Evolutionary conservation across 345 rosid species (phyloP).

Genomic region (Angophora floribunda): DNA sequence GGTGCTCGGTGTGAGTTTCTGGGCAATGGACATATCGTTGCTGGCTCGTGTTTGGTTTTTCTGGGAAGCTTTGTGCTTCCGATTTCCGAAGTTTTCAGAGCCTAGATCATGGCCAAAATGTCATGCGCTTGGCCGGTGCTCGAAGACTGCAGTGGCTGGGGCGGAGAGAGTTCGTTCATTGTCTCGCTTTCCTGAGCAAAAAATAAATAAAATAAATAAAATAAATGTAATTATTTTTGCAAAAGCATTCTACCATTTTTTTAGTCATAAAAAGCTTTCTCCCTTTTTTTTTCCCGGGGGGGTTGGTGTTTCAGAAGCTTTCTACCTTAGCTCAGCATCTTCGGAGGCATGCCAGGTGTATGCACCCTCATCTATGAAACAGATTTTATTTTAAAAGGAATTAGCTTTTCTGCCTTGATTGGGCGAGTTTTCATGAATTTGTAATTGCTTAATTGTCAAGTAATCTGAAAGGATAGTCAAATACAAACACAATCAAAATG

Average conservation of each 20-base stretch:
- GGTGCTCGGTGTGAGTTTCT: not conserved
- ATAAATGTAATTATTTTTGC: not conserved
- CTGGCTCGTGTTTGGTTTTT: not conserved
- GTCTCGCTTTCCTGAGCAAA: not conserved
- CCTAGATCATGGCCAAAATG: not conserved
- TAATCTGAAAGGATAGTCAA: not conserved
- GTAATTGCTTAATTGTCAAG: not conserved
- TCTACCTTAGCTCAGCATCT: not conserved
- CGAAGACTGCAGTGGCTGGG: too few species aligned
- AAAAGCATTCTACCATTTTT: not conserved
- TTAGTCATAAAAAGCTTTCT: too few species aligned
- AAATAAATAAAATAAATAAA: not conserved
- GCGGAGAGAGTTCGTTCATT: too few species aligned
- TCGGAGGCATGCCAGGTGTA: not conserved
- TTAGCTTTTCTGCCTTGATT: not conserved
- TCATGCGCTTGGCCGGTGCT: not conserved
- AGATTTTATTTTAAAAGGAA: not conserved
- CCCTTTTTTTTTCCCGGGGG: too few species aligned
- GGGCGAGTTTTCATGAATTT: not conserved
- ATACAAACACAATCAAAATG: not conserved
- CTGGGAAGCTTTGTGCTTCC: not conserved
- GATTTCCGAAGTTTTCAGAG: not conserved
- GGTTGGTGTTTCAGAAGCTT: fast-evolving
- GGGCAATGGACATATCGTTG: not conserved
- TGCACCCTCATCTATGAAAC: not conserved